Base-by-base conservation (phyloP, 345 rosid genomes). In the Leavenworthia alabamica region DNA sequence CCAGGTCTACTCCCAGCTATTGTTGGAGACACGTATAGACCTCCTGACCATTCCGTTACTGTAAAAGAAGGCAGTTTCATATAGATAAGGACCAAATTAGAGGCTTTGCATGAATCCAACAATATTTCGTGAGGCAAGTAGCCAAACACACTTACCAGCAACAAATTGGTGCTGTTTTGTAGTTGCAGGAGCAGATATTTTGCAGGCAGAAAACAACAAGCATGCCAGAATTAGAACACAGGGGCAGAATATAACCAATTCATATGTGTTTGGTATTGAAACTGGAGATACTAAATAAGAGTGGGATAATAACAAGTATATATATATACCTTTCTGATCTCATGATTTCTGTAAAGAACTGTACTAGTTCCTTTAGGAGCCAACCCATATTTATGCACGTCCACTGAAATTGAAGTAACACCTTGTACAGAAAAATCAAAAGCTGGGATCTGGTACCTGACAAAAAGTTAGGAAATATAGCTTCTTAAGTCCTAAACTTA, bases 1-100 rank as follows among this genome's bases (percentile, higher is more conserved):
- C 97, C 94, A 43, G 99, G 99, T 72, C 94, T 78, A 76, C 99
- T 93, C 74, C 99, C 96, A 54, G 99, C 97, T 40, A 84, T 74
- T 23, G 94, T 89, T 58, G 96, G 99, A 53, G 96, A 89, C 31
- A 93, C 74, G 68, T 87, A 93, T 17, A 93, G 81, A 64, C 99
- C 96, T 66, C 94, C 99, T 29, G 97, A 82, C 96, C 99, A 93
- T 77, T 86, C 99, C 8, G 94, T 83, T 63, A 92, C 99, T 86
- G 81, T 73, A 67, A 61, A 71, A 71, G 22, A 71, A 71, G 22
- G 12, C 35, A 69, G 51, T 13, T 47, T n/a, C 24, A 27, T n/a
- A 10, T 15, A 12, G 59, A 40, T 42, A 7, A 45, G 44, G 14
- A 9, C 23, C 12, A 0, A 20, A 19, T 4, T 14, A 13, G 26